Percentiles rank a stretch among this genome's conserved stretches.
Evolutionary conservation across 176 grass and related monocot genomes (phyloP).

Genomic region (Raddia distichophylla): DNA sequence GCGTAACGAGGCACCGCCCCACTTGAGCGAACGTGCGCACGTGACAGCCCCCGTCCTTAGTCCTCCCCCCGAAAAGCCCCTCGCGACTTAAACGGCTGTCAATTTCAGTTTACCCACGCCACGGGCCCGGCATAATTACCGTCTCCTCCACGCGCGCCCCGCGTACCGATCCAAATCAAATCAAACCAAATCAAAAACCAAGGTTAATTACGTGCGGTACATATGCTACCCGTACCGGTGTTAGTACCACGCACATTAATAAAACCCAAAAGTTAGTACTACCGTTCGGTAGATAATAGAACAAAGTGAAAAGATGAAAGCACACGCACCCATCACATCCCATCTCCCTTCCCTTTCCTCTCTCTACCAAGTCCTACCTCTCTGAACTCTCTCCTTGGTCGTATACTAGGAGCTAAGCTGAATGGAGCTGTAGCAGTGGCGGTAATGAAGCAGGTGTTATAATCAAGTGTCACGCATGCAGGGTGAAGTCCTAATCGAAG

Average conservation of each 20-base stretch:
- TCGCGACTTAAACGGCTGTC: slow-evolving; percentile 29
- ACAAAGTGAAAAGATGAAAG: slow-evolving; percentile 70
- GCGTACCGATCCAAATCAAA: not conserved
- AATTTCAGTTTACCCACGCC: not conserved
- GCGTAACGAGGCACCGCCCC: slow-evolving; percentile 68
- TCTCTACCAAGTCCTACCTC: not conserved
- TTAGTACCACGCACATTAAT: slow-evolving; percentile 10
- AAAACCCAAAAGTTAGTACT: slow-evolving; percentile 30
- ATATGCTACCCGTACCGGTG: not conserved
- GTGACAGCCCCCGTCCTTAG: slow-evolving; percentile 44
- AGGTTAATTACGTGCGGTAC: slow-evolving; percentile 8
- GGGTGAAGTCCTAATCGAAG: slow-evolving; percentile 37
- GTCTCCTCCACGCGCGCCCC: slow-evolving; percentile 22
- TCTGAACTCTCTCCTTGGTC: not conserved
- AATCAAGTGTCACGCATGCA: slow-evolving; percentile 28
- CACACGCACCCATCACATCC: slow-evolving; percentile 54
- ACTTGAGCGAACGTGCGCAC: slow-evolving; percentile 51
- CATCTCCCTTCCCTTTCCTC: slow-evolving; percentile 14
- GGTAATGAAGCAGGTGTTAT: slow-evolving; percentile 22
- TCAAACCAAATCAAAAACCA: not conserved
- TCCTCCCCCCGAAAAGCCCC: slow-evolving; percentile 29
- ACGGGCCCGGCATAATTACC: slow-evolving; percentile 27
- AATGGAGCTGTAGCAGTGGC: slow-evolving; percentile 11
- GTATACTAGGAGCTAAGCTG: not conserved
- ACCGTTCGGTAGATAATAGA: slow-evolving; percentile 13